These are phyloP conservation scores for Delphinella strobiligena DNA, from an alignment of 2,329 filamentous ascomycete genomes.

Conservation along the genomic window DNA sequence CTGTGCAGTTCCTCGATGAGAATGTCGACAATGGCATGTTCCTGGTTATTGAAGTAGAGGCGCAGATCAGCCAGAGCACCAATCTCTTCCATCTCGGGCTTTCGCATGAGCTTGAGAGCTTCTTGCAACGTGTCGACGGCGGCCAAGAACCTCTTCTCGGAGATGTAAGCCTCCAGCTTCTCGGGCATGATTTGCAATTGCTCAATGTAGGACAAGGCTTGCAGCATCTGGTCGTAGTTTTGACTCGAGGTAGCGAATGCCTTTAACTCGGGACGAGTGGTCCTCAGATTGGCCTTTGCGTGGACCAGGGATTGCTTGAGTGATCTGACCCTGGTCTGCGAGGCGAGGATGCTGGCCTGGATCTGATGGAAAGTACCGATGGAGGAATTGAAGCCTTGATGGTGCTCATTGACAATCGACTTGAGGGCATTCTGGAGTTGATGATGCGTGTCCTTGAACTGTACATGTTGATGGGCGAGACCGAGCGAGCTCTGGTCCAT, in stretches of 20 bases:
- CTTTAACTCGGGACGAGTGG: slow-evolving; percentile 81
- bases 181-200: slow-evolving; percentile 82
- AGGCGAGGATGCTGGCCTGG: slow-evolving; percentile 79
- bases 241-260: slow-evolving; percentile 79
- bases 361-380: slow-evolving; percentile 99
- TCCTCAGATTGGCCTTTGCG: slow-evolving; percentile 70
- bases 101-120: slow-evolving; percentile 69
- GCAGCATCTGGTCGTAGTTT: slow-evolving; percentile 80
- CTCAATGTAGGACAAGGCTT: slow-evolving; percentile 60
- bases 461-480: slow-evolving; percentile 73
- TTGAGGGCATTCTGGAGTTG: slow-evolving; percentile 90
- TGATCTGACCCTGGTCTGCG: slow-evolving; percentile 70
- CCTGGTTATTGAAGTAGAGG: slow-evolving; percentile 84
- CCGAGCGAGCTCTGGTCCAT: slow-evolving; percentile 91
- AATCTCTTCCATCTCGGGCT: slow-evolving; percentile 82
- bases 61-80: slow-evolving; percentile 77
- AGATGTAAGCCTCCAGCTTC: slow-evolving; percentile 85
- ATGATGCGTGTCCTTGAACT: slow-evolving; percentile 72
- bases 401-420: slow-evolving; percentile 93
- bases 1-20: slow-evolving; percentile 95
- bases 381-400: slow-evolving; percentile 97
- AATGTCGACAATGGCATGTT: slow-evolving; percentile 84
- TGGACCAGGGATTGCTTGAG: slow-evolving; percentile 73
- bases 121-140: slow-evolving; percentile 88
- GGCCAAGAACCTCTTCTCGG: slow-evolving; percentile 86